Percentiles rank a stretch among this genome's conserved stretches.
These are phyloP conservation scores for Xylaria sp. DNA, from an alignment of 2,329 filamentous ascomycete species.

Conservation along the genomic window DNA sequence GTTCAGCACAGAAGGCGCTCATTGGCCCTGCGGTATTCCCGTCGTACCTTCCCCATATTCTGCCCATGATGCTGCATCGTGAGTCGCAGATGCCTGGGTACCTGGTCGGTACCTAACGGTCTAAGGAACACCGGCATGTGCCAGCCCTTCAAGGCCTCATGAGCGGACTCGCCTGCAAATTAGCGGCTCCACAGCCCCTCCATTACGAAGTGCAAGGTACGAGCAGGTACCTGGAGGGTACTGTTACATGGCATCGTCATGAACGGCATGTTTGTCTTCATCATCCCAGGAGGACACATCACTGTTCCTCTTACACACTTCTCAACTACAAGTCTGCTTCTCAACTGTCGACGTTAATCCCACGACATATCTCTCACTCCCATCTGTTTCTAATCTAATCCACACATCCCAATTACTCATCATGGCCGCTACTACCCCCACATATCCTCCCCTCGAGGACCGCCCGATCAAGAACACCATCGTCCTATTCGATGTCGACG, in stretches of 20 bases:
- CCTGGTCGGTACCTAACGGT: too few species aligned
- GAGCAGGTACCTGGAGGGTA: background rate
- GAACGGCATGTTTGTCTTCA: background rate
- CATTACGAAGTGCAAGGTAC: background rate
- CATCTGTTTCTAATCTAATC: background rate
- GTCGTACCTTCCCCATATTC: background rate
- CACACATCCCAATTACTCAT: background rate
- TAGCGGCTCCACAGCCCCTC: background rate
- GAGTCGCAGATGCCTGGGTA: too few species aligned
- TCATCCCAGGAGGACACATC: background rate
- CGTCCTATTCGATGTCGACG: conserved; percentile 93
- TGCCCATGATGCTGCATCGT: background rate
- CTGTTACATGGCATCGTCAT: background rate
- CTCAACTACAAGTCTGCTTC: background rate
- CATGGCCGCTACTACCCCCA: conserved; percentile 39
- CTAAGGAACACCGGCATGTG: too few species aligned
- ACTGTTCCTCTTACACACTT: background rate
- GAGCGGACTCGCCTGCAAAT: background rate
- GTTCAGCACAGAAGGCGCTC: background rate
- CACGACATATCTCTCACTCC: background rate
- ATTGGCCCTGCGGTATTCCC: background rate
- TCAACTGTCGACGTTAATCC: background rate
- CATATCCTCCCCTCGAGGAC: conserved; percentile 70
- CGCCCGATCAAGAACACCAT: conserved; percentile 91
- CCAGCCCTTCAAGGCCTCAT: too few species aligned